Evolutionary conservation across 495 filamentous ascomycete genomes (phyloP), one percentile per base, ranked within the genome.

Genomic region (Acidomyces sp.): DNA sequence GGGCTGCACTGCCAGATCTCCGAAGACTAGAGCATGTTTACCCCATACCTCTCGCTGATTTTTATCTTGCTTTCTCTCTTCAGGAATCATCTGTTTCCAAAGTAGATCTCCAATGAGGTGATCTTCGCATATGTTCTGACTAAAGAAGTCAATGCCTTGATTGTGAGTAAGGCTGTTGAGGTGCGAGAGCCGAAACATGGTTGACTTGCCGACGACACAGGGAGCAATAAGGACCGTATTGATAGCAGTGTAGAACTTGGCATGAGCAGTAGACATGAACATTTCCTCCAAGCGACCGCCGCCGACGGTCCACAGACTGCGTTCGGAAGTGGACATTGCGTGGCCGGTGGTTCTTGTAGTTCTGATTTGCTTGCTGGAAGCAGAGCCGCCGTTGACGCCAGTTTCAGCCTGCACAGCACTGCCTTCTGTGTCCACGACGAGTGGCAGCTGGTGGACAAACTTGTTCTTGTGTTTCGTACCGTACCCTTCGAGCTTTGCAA

Each of bases 161-260:
- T 48, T 62, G 45, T 52, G 55, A n/a, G 87, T 95, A 15, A 92
- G 69, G 43, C 70, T 70, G 54, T 85, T 71, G 19, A 99, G 75
- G 53, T 99, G 88, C 0, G 86, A 87, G 34, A 78, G 80, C 20
- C 90, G 82, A 66, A 96, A 96, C 82, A 99, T 93, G 62, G 90
- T 96, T 39, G 83, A 92, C 62, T 99, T 99, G 19, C 90, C 90
- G 4, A 96, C 82, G 39, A 92, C 83, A 59, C 92, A 96, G 4
- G 92, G 87, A 0, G 90, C 88, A 42, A 96, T 64, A 13, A 77
- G 67, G 18, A 94, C 82, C 4, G 86, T 85, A 64, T 95, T 94
- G 70, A 96, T 96, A 41, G 88, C 90, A 16, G 80, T 82, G 65
- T 99, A 99, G 70, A 99, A 94, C 54, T 99, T 99, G 37, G 86